Evolutionary conservation across 2,329 filamentous ascomycete species (phyloP).

Genomic region (Macrophomina tecta): DNA sequence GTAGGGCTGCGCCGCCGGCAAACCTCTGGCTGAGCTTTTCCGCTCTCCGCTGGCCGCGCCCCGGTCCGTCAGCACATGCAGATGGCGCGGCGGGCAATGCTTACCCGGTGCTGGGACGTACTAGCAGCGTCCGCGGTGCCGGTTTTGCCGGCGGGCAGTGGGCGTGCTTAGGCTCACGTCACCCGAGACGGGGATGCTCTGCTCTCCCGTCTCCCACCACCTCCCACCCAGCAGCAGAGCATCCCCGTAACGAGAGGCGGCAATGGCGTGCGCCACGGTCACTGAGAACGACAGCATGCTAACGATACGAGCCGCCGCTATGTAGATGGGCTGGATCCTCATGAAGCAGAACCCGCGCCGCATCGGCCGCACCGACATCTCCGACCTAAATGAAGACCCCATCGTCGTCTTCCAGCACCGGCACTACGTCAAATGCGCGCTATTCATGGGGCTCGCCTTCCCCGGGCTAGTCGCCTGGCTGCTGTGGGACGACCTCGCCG

Average conservation of each 20-base stretch:
- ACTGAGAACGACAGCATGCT: slow-evolving; percentile 49
- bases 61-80: too few relatives aligned
- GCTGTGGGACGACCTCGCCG: slow-evolving; percentile 79
- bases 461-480: slow-evolving; percentile 78
- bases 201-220: slow-evolving; percentile 56
- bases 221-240: slow-evolving; percentile 49
- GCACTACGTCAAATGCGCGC: slow-evolving; percentile 80
- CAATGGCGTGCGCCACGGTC: too few relatives aligned
- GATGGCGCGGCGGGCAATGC: neutral
- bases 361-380: slow-evolving; percentile 86
- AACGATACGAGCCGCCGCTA: too few relatives aligned
- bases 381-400: slow-evolving; percentile 83
- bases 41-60: neutral
- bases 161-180: neutral
- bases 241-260: neutral
- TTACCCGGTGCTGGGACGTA: neutral
- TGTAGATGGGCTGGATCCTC: slow-evolving; percentile 81
- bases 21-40: slow-evolving; percentile 1
- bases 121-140: neutral
- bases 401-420: slow-evolving; percentile 88
- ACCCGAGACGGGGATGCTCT: neutral
- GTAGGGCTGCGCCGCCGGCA: neutral
- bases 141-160: neutral
- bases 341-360: slow-evolving; percentile 93
- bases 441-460: slow-evolving; percentile 78